Percentiles rank a stretch among this genome's conserved stretches.
Conservation (phyloP, 208 protist species). For the Trypanosoma caninum region DNA sequence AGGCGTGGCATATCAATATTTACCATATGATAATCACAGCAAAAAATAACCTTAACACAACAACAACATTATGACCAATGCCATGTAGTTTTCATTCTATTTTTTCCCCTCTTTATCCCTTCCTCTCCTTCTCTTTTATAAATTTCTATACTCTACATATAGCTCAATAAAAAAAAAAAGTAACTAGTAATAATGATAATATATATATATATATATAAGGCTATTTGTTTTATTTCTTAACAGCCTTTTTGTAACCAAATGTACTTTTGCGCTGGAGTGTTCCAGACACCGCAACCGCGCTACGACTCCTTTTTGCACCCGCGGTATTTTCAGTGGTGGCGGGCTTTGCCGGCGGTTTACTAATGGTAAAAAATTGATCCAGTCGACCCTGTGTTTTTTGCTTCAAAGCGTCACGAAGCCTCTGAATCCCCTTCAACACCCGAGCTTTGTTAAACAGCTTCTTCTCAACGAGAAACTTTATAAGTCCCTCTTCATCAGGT, state of each 20-base stretch:
- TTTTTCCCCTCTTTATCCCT: too few species aligned
- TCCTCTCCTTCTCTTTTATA: too few species aligned
- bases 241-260: conserved; percentile 75
- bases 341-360: conserved; percentile 8
- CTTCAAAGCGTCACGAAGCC: conserved; percentile 59
- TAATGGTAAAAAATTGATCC: conserved; percentile 89
- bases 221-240: conserved; percentile 57
- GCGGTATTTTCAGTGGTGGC: conserved; percentile 6
- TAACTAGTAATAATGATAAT: neutral
- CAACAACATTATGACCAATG: too few species aligned
- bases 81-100: too few species aligned
- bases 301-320: conserved; percentile 48
- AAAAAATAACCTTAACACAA: too few species aligned
- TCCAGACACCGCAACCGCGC: conserved; percentile 47
- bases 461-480: conserved; percentile 97
- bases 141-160: too few species aligned
- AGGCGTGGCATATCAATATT: too few species aligned
- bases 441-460: conserved; percentile 96
- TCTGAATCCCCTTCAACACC: conserved; percentile 78
- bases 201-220: neutral
- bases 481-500: conserved; percentile 96
- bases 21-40: too few species aligned
- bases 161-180: neutral
- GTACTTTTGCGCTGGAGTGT: conserved; percentile 55
- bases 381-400: conserved; percentile 86